phyloP scores from a whole-genome alignment of 225 moss, liverwort and hornwort genomes.

The Sphagnum contortum region DNA sequence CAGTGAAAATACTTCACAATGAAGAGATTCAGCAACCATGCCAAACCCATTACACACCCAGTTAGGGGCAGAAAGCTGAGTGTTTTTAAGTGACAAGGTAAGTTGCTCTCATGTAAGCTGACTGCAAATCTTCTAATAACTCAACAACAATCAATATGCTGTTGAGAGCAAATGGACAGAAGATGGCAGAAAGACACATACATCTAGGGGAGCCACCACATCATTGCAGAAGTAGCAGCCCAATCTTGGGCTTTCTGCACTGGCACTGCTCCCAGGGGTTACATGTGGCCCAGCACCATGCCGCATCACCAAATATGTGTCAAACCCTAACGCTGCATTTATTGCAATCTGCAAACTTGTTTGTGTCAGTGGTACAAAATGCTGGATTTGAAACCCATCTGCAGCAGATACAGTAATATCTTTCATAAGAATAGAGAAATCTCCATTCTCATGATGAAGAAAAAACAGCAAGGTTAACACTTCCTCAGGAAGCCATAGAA shows the following conservation, averaged over 20 bases:
- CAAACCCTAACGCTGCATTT: constrained; percentile 96
- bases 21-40: too few species aligned
- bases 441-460: too few species aligned
- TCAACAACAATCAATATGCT: too few species aligned
- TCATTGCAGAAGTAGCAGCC: constrained; percentile 99
- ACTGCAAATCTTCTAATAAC: too few species aligned
- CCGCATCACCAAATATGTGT: constrained; percentile 93
- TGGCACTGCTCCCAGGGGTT: constrained; percentile 23
- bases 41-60: too few species aligned
- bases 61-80: too few species aligned
- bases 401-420: not conserved
- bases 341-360: constrained; percentile 60
- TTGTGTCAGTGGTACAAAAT: too few species aligned
- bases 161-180: not conserved
- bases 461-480: too few species aligned
- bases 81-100: too few species aligned
- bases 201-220: constrained; percentile 94
- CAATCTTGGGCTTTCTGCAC: constrained; percentile 38
- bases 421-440: too few species aligned
- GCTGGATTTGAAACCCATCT: not conserved
- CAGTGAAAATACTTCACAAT: not conserved
- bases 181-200: constrained; percentile 21
- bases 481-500: too few species aligned
- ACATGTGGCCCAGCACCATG: constrained; percentile 72
- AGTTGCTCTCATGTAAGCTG: too few species aligned